Percentiles rank a stretch among this genome's conserved stretches.
Conservation (phyloP, 805 yeast genomes). For the Sungouiozyma intestinalis region DNA sequence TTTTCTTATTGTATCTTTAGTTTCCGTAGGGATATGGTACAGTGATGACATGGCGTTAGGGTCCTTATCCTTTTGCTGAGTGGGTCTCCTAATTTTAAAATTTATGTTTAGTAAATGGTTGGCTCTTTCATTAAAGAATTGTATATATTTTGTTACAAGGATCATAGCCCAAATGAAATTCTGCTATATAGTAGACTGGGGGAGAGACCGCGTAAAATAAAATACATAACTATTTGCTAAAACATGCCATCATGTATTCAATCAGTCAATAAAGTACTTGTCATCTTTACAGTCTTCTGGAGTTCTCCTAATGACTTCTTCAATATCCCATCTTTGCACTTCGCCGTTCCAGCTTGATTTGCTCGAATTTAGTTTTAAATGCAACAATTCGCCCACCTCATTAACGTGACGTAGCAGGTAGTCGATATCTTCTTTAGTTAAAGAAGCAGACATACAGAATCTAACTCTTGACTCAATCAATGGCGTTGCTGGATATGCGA, state of each 20-base stretch:
- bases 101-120: not conserved
- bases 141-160: too few relatives aligned
- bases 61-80: not conserved
- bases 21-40: constrained; percentile 53
- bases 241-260: too few relatives aligned
- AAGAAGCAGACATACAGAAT: constrained; percentile 82
- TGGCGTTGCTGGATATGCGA: constrained; percentile 97
- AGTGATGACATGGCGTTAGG: constrained; percentile 34
- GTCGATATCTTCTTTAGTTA: constrained; percentile 91
- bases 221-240: too few relatives aligned
- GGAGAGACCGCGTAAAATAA: not conserved
- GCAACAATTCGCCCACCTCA: constrained; percentile 68
- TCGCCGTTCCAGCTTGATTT: constrained; percentile 64
- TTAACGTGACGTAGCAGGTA: constrained; percentile 57
- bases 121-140: not conserved
- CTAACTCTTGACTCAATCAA: constrained; percentile 82
- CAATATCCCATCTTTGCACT: constrained; percentile 67
- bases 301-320: constrained; percentile 64
- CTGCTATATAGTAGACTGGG: not conserved
- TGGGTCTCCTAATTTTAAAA: too few relatives aligned
- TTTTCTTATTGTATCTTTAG: constrained; percentile 50
- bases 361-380: constrained; percentile 69
- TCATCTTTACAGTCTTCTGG: constrained; percentile 50
- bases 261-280: constrained; percentile 26
- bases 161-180: not conserved